A percentile compares a stretch with the other conserved stretches of the same genome.
phyloP scores from a whole-genome alignment of 441 rosid species.

The Pelargonium exstipulatum region DNA sequence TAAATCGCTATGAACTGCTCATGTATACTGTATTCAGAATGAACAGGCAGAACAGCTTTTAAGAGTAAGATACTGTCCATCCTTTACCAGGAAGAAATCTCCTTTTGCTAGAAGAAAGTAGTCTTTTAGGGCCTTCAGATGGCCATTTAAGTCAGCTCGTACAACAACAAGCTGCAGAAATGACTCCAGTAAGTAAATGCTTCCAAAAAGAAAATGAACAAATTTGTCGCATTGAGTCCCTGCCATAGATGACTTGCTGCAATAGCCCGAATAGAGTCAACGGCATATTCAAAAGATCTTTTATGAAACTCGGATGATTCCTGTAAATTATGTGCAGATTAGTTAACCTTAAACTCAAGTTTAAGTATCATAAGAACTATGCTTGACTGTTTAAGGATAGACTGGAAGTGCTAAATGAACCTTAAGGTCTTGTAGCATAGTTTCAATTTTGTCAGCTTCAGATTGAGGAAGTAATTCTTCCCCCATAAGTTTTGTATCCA shows the following conservation, averaged over 20 bases:
- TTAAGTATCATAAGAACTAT: neutral
- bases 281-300: conserved; percentile 77
- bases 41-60: neutral
- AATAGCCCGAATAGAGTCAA: conserved; percentile 83
- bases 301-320: conserved; percentile 91
- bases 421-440: conserved; percentile 83
- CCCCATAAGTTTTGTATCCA: conserved; percentile 45
- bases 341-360: neutral
- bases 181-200: conserved; percentile 20
- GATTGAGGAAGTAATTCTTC: conserved; percentile 87
- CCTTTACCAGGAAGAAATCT: conserved; percentile 89
- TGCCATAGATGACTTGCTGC: conserved; percentile 99
- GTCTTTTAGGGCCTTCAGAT: conserved; percentile 90
- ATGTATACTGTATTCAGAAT: neutral
- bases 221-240: conserved; percentile 38
- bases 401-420: conserved; percentile 27
- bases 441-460: conserved; percentile 92
- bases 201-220: conserved; percentile 14
- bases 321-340: conserved; percentile 32
- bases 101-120: conserved; percentile 95
- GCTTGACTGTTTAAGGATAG: neutral
- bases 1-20: neutral
- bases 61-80: conserved; percentile 2
- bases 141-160: conserved; percentile 89
- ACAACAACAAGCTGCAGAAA: conserved; percentile 83